phyloP scores from a whole-genome alignment of 805 yeast genomes.

The Maudiozyma pseudohumilis region DNA sequence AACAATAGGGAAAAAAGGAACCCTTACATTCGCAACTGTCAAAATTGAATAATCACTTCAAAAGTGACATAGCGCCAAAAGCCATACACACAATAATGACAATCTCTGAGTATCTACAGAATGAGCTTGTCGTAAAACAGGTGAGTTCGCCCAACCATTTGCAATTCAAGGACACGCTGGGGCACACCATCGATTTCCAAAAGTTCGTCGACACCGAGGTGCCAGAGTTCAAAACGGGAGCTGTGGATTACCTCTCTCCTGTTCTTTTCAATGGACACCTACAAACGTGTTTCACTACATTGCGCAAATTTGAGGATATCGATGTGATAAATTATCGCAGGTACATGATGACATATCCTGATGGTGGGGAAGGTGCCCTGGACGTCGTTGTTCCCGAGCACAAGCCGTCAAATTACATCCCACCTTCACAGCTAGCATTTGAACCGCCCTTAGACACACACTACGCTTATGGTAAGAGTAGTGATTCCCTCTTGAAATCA shows the following conservation, averaged over 20 bases:
- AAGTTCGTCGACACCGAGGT: conserved; percentile 28
- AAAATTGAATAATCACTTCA: too few relatives aligned
- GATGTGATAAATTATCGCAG: conserved; percentile 58
- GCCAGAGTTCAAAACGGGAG: conserved; percentile 37
- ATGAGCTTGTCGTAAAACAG: conserved; percentile 6
- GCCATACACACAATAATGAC: neutral
- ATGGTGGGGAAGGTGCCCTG: conserved; percentile 61
- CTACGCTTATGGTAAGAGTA: conserved; percentile 25
- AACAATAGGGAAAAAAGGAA: too few relatives aligned
- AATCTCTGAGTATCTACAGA: conserved; percentile 2
- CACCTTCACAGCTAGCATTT: conserved; percentile 31
- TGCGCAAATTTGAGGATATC: conserved; percentile 34
- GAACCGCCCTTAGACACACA: conserved; percentile 10
- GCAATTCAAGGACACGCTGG: neutral
- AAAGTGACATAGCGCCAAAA: too few relatives aligned
- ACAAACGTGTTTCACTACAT: conserved; percentile 59
- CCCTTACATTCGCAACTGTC: too few relatives aligned
- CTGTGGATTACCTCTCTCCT: conserved; percentile 46
- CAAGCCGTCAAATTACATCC: conserved; percentile 8
- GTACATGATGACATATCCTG: conserved; percentile 40
- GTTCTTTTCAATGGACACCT: conserved; percentile 53
- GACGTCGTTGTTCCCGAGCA: conserved; percentile 43
- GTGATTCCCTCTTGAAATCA: conserved; percentile 32
- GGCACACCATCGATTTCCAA: conserved; percentile 10
- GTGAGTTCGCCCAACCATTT: conserved; percentile 1